phyloP scores from a whole-genome alignment of 441 rosid genomes.

The Brassica balearica region DNA sequence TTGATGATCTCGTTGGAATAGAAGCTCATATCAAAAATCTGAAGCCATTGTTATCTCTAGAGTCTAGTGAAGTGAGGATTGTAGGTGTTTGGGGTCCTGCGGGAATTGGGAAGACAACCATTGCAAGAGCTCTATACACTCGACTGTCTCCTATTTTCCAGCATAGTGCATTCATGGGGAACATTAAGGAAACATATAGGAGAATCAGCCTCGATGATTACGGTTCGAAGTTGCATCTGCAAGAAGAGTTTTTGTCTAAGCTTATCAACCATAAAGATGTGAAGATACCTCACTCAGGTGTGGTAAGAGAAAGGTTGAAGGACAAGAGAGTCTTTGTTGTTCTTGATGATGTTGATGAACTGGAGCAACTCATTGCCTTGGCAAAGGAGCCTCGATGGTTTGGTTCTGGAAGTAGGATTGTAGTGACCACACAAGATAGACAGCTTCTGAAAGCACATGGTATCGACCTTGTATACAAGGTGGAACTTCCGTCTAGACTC shows the following conservation, averaged over 20 bases:
- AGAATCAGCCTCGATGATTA: background rate
- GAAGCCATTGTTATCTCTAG: constrained; percentile 4
- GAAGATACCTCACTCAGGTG: background rate
- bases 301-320: background rate
- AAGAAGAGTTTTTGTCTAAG: background rate
- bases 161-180: background rate
- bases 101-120: background rate
- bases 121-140: background rate
- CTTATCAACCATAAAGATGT: background rate
- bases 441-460: background rate
- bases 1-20: background rate
- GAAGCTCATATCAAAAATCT: background rate
- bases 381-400: background rate
- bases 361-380: background rate
- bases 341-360: background rate
- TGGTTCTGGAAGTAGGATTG: background rate
- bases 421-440: background rate
- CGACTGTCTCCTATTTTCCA: background rate
- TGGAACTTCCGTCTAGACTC: background rate
- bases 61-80: background rate
- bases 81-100: background rate
- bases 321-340: background rate
- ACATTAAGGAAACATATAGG: background rate
- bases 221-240: background rate
- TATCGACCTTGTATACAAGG: background rate